Conservation (phyloP, 73 alveolate species). For the Paramecium pentaurelia region DNA sequence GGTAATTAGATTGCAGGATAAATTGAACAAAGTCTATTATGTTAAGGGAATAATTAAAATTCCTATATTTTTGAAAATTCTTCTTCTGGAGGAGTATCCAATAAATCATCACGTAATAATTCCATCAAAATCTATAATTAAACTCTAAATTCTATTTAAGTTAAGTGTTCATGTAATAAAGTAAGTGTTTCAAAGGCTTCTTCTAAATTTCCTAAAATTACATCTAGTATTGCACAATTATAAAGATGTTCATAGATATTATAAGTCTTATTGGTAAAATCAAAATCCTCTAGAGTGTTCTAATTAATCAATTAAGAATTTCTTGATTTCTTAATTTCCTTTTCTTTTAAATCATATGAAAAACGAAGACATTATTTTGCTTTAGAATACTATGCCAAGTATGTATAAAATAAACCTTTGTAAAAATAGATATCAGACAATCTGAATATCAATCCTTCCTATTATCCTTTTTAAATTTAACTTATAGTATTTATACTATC, state of each 20-base stretch:
- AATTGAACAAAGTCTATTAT: not conserved
- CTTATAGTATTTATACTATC: not conserved
- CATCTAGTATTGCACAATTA: slow-evolving; percentile 10
- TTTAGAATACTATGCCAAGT: not conserved
- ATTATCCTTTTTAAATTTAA: not conserved
- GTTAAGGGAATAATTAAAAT: not conserved
- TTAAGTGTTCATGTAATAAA: not conserved
- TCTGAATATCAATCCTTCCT: slow-evolving; percentile 34
- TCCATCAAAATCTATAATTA: not conserved
- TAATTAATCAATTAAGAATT: not conserved
- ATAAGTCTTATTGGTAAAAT: slow-evolving; percentile 40
- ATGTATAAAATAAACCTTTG: slow-evolving; percentile 23
- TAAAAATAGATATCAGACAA: slow-evolving; percentile 35
- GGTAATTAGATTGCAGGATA: not conserved
- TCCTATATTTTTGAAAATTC: not conserved
- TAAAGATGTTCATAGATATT: slow-evolving; percentile 47
- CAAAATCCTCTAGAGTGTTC: slow-evolving; percentile 39
- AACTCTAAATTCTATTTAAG: not conserved
- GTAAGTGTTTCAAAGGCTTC: not conserved
- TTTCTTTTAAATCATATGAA: slow-evolving; percentile 23
- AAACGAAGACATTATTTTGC: not conserved
- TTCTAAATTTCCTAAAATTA: not conserved
- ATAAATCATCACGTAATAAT: not conserved
- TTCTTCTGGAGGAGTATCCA: not conserved
- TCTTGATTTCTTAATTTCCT: not conserved